Evolutionary conservation across 768 basidiomycete species (phyloP), one percentile per base, ranked within the genome.

Genomic region (Kwoniella bestiolae): DNA sequence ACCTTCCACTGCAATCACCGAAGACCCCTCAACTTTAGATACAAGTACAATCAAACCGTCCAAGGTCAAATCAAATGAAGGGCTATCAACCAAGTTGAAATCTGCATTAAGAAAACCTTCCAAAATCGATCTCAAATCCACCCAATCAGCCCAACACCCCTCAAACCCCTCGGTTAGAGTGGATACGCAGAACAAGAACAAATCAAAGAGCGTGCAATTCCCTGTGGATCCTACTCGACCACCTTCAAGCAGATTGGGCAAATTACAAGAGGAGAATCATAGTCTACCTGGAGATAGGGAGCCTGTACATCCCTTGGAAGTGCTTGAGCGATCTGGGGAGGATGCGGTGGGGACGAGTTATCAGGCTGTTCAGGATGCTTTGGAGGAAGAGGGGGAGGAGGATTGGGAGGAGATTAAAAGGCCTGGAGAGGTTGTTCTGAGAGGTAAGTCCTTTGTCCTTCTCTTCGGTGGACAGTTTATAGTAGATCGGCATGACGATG

Each of bases 281-380:
- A 51, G 50, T 25, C 69, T 56, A 11, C 64, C 67, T 21, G 77
- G 79, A 0, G 81, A 83, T 38, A 70, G 67, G 16, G 67, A 64
- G 3, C 85, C 86, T 1, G 88, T 82, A 0, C 83, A 88, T 26
- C 90, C 91, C 0, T 70, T 76, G 7, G 86, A 87, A 63, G 92
- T 94, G 3, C 84, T 95, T 28, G 83, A 85, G 31, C 83, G 92
- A 55, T 84, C 84, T 1, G 85, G 86, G 9, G 82, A 82, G 21
- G 85, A 86, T 3, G 83, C 89, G 0, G 84, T 85, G 5, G 85
- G 82, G 12, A 89, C 88, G 0, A 91, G 89, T 72, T 87, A 89
- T 14, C 88, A 86, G 46, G 87, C 88, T 0, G 85, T 84, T 16
- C 78, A 72, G 23, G 72, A 73, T n/a, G 74, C 69, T 23, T 45